Percentiles rank a stretch among this genome's conserved stretches.
These are phyloP conservation scores for Fabrea salina DNA, from an alignment of 169 alveolate species.

Conservation along the genomic window DNA sequence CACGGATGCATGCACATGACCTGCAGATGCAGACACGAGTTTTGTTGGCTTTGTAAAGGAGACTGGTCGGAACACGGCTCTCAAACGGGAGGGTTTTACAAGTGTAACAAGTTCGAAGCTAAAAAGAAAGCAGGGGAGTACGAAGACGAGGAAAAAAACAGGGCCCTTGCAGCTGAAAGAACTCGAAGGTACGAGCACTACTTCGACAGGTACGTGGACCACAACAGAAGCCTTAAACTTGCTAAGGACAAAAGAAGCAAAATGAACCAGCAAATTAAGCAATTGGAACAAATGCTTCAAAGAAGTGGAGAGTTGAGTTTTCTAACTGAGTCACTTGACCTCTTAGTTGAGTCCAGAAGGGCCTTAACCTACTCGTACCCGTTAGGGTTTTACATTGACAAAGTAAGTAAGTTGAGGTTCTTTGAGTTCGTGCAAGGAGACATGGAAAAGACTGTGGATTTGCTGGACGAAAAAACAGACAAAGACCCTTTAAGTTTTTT, in stretches of 20 bases:
- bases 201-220: conserved; percentile 33
- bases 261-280: not conserved
- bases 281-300: not conserved
- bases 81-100: conserved; percentile 35
- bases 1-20: conserved; percentile 90
- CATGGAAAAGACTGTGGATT: conserved; percentile 29
- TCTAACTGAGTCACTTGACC: conserved; percentile 31
- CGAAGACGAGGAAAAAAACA: not conserved
- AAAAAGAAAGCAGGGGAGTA: not conserved
- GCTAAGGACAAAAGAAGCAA: conserved; percentile 33
- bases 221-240: conserved; percentile 27
- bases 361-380: conserved; percentile 41
- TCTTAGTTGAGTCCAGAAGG: conserved; percentile 26
- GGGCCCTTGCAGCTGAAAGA: not conserved
- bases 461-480: conserved; percentile 34
- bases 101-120: conserved; percentile 14
- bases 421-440: conserved; percentile 39
- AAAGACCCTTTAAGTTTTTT: conserved; percentile 24
- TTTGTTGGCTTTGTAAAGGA: conserved; percentile 86
- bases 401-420: conserved; percentile 24
- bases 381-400: conserved; percentile 25
- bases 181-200: conserved; percentile 30
- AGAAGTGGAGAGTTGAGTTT: conserved; percentile 26
- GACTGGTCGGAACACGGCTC: conserved; percentile 67
- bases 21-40: conserved; percentile 80